Evolutionary conservation across 2,329 filamentous ascomycete genomes (phyloP).

Genomic region (Curvularia verruculosa): DNA sequence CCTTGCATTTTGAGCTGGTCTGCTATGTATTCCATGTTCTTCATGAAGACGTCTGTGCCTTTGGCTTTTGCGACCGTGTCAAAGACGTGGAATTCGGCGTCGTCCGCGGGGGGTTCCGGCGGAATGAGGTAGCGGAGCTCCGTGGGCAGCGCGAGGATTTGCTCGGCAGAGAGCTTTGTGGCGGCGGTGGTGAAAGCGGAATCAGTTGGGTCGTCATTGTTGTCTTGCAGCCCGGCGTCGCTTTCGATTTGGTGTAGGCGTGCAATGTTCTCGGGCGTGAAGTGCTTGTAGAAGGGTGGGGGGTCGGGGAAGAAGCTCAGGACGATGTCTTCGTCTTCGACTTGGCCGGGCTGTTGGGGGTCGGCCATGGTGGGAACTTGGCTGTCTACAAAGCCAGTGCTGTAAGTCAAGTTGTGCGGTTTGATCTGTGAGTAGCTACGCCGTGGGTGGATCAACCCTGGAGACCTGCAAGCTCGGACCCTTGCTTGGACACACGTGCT

Average conservation of each 20-base stretch:
- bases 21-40: constrained; percentile 35
- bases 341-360: constrained; percentile 14
- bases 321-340: constrained; percentile 30
- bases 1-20: constrained; percentile 41
- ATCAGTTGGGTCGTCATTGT: constrained; percentile 6
- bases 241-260: constrained; percentile 61
- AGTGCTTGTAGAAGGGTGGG: constrained; percentile 87
- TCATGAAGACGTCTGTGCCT: constrained; percentile 33
- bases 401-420: not conserved
- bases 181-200: constrained; percentile 6
- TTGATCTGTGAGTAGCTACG: not conserved
- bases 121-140: constrained; percentile 82
- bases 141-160: constrained; percentile 63
- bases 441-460: not conserved
- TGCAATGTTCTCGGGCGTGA: constrained; percentile 75
- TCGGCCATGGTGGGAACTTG: constrained; percentile 22
- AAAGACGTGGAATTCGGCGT: constrained; percentile 74
- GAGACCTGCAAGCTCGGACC: constrained; percentile 8
- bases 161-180: constrained; percentile 27
- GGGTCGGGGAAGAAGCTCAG: constrained; percentile 74
- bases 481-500: not conserved
- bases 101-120: constrained; percentile 72
- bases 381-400: not conserved
- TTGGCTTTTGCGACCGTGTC: constrained; percentile 63
- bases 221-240: constrained; percentile 26